phyloP scores from a whole-genome alignment of 345 rosid genomes.

The Pistacia integerrima region DNA sequence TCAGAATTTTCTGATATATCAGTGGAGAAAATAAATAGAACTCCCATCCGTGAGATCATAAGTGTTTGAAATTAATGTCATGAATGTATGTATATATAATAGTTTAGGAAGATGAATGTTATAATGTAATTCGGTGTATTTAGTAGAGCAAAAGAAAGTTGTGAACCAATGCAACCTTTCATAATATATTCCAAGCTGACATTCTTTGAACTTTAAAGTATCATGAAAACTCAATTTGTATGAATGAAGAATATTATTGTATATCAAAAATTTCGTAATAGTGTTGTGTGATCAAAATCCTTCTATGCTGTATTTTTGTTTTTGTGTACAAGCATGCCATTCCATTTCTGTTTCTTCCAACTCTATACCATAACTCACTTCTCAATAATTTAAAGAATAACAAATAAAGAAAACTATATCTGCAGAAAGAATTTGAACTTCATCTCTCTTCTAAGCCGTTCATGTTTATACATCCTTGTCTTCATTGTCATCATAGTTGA shows the following conservation, averaged over 20 bases:
- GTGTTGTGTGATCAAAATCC: no score
- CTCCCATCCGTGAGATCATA: slow-evolving; percentile 37
- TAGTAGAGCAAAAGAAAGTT: not conserved
- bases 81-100: not conserved
- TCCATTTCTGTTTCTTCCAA: not conserved
- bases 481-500: slow-evolving; percentile 31
- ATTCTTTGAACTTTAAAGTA: not conserved
- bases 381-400: not conserved
- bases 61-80: slow-evolving; percentile 27
- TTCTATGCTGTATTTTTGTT: no score
- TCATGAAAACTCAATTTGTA: no score
- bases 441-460: not conserved
- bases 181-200: not conserved
- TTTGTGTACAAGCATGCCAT: no score
- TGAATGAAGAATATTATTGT: no score
- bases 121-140: not conserved
- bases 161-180: no score
- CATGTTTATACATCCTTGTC: slow-evolving; percentile 14
- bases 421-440: not conserved
- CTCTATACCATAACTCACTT: not conserved
- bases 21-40: slow-evolving; percentile 22
- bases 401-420: not conserved
- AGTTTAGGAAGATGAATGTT: not conserved
- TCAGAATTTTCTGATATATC: slow-evolving; percentile 49
- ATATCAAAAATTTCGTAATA: no score